Base-by-base conservation (phyloP, 1,139 yeast species). In the Pichia sp. region DNA sequence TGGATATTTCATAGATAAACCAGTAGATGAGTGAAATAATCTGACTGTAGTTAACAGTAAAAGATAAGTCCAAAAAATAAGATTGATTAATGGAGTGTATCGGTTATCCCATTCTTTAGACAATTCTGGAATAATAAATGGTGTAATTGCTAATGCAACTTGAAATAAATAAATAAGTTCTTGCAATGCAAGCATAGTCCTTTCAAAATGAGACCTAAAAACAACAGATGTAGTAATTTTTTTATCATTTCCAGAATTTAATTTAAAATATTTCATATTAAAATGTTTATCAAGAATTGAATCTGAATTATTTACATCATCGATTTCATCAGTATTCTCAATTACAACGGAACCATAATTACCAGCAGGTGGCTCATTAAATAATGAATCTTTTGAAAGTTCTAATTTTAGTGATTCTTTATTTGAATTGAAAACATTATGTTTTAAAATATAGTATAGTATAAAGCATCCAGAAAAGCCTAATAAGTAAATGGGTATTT, bases 1-100 rank as follows among this genome's bases (percentile, higher is more conserved):
- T 27, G 85, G 85, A 26, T 78, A 64, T 27, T 68, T 65, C n/a
- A 69, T 61, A 3, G 61, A 50, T n/a, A 67, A 49, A 39, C 71
- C 63, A 4, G 43, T 68, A 37, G 74, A 70, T 22, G 76, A 68
- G 55, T 78, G 72, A 12, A 67, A 51, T 4, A 80, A 60, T 60
- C 95, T 73, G 22, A 78, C 53, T 2, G 74, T 46, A 16, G 75
- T 78, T 30, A 83, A 58, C 1, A 69, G 27, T 12, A 80, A 62
- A n/a, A 80, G 61, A 58, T 83, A 80, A 6, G 61, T 45, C 95
- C 95, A 85, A 52, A 78, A 71, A 0, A 64, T 46, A 0, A 73
- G 34, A 39, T 71, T 71, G 6, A 71, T 61, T 9, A 65, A 53
- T 4, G 76, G 72, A 7, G 53, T 44, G 3, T 7, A 11, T 16